A percentile compares a stretch with the other conserved stretches of the same genome.
These are phyloP conservation scores for Amborella trichopoda DNA, from an alignment of 164 flowering plant genomes.

Conservation along the genomic window DNA sequence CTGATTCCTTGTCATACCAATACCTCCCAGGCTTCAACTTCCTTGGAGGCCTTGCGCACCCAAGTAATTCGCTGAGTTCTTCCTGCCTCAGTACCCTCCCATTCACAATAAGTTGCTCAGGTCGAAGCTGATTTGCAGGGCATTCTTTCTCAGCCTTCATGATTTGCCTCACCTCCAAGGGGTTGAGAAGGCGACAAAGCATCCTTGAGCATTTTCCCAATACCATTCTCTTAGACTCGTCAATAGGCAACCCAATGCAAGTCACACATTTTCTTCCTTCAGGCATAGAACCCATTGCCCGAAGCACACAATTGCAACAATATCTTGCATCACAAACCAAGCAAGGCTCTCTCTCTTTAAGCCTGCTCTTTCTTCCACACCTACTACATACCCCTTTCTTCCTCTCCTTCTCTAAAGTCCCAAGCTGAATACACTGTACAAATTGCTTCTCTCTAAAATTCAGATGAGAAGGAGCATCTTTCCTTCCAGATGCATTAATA, in stretches of 20 bases:
- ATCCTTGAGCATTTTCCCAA: conserved; percentile 73
- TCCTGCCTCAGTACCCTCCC: conserved; percentile 62
- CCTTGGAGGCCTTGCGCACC: conserved; percentile 71
- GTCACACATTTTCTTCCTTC: conserved; percentile 98
- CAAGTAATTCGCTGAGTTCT: conserved; percentile 78
- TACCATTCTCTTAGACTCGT: conserved; percentile 60
- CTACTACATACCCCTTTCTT: conserved; percentile 51
- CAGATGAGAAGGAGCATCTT: conserved; percentile 16
- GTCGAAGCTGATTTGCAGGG: conserved; percentile 91
- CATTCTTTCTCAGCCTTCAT: conserved; percentile 97
- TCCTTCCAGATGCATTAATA: conserved; percentile 41
- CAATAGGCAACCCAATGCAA: conserved; percentile 75
- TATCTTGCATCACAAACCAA: conserved; percentile 82
- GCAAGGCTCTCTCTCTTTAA: conserved; percentile 50
- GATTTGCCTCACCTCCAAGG: conserved; percentile 84
- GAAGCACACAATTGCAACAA: conserved; percentile 84
- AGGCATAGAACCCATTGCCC: conserved; percentile 99
- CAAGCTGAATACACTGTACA: not conserved
- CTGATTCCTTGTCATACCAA: conserved; percentile 99
- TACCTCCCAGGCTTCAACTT: conserved; percentile 89
- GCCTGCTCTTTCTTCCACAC: conserved; percentile 58
- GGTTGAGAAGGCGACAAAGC: conserved; percentile 63
- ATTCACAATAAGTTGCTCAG: conserved; percentile 88
- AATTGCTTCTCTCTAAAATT: not conserved
- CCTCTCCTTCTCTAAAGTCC: conserved; percentile 26